Percentiles rank a stretch among this genome's conserved stretches.
These are phyloP conservation scores for Pseudogymnoascus sp. DNA, from an alignment of 2,329 filamentous ascomycete genomes.

Conservation along the genomic window DNA sequence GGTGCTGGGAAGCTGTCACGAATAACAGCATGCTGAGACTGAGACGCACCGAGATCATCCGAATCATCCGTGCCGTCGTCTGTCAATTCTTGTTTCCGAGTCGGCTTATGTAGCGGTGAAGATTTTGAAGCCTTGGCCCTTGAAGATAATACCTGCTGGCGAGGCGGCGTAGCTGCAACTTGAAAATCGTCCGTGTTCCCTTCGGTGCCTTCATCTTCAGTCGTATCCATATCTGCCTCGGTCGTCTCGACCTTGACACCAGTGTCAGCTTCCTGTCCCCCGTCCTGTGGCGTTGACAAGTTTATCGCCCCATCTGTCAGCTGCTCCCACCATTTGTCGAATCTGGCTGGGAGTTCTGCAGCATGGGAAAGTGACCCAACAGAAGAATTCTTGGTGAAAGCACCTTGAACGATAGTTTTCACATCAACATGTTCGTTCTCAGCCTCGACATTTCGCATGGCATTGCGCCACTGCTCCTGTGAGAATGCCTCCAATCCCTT, in stretches of 20 bases:
- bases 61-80: slow-evolving; percentile 22
- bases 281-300: slow-evolving; percentile 10
- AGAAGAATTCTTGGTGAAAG: neutral
- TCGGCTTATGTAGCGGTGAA: neutral
- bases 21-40: slow-evolving; percentile 21
- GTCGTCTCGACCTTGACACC: slow-evolving; percentile 9
- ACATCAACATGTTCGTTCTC: neutral
- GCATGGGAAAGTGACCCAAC: neutral
- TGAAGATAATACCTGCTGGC: slow-evolving; percentile 11
- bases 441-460: neutral
- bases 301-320: slow-evolving; percentile 20
- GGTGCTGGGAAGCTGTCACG: slow-evolving; percentile 24
- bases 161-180: slow-evolving; percentile 25
- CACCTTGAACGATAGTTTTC: neutral
- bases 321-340: slow-evolving; percentile 24
- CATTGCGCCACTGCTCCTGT: slow-evolving; percentile 19
- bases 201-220: slow-evolving; percentile 1
- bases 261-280: neutral
- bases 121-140: neutral
- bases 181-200: slow-evolving; percentile 26
- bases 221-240: neutral
- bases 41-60: slow-evolving; percentile 21
- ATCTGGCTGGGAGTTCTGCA: neutral
- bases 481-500: slow-evolving; percentile 42
- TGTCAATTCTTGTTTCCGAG: neutral